Base-by-base conservation (phyloP, 1,284 basidiomycete species). In the Moesziomyces antarcticus region DNA sequence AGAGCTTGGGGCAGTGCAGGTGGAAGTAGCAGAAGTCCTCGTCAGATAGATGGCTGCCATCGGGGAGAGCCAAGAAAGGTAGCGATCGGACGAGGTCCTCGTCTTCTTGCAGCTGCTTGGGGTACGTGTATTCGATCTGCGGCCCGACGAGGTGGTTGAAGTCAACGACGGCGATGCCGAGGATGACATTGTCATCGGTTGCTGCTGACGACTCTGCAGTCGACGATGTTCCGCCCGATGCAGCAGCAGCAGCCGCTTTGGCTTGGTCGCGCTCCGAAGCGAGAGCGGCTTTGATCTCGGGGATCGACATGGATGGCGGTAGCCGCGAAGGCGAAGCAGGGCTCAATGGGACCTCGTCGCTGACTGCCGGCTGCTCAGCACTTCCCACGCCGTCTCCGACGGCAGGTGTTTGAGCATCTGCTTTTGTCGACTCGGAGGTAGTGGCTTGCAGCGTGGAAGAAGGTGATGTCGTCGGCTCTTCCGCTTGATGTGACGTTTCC, bases 11-110 rank as follows among this genome's bases (percentile, higher is more conserved):
- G 18, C 58, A 69, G 21, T 78, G 90, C 24, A 94, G 85, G 82
- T 96, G 93, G 83, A 99, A 99, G 85, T 97, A 98, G 4, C 92
- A 94, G 83, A 97, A 99, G 83, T 99, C 96, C 86, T 99, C 96
- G 30, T 91, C 87, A 70, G 91, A 93, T 73, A 98, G 85, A 85
- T 99, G 96, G 14, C 95, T 94, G 27, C 96, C 96, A 80, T 99
- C 97, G 0, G 96, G 96, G 21, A 99, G 88, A 0, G 96, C 97
- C n/a, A 99, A 88, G 86, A 99, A 99, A 0, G 96, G 96, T 20
- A 99, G 86, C 92, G 75, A 67, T 18, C 54, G 63, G 44, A 75
- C 50, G 22, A 84, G 66, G 27, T 83, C 82, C 40, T 78, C 69
- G 35, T 83, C 81, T 13, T 81, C 50, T 24, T 74, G 58, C 24